These are phyloP conservation scores for Alternaria angustiovoidea DNA, from an alignment of 2,329 filamentous ascomycete genomes.

Conservation along the genomic window DNA sequence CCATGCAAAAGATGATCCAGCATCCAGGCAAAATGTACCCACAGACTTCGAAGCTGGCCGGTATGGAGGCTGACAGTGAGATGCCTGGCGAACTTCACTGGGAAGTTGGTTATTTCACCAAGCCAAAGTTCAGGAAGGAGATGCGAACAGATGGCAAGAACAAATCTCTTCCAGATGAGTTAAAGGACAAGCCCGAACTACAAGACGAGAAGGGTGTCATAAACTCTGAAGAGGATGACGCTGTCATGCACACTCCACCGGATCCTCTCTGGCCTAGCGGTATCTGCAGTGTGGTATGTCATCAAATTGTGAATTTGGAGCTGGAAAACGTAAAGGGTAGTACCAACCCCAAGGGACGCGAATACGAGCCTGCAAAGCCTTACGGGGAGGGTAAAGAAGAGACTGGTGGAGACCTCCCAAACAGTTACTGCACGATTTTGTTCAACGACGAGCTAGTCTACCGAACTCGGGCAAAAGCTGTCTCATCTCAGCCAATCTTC, in stretches of 20 bases:
- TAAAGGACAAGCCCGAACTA: conserved; percentile 77
- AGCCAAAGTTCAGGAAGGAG: conserved; percentile 84
- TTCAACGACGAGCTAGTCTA: conserved; percentile 90
- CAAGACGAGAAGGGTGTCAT: conserved; percentile 88
- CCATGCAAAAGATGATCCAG: conserved; percentile 93
- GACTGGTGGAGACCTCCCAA: conserved; percentile 79
- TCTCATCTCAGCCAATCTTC: conserved; percentile 94
- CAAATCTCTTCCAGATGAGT: conserved; percentile 73
- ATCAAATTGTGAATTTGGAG: conserved; percentile 95
- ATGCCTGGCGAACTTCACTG: conserved; percentile 96
- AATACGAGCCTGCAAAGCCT: conserved; percentile 86
- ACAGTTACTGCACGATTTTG: conserved; percentile 91
- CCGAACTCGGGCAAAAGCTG: conserved; percentile 92
- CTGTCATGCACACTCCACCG: conserved; percentile 86
- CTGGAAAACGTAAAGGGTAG: conserved; percentile 91
- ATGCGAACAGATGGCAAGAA: conserved; percentile 89
- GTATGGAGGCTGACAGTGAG: conserved; percentile 80
- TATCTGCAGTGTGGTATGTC: conserved; percentile 83
- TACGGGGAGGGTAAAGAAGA: conserved; percentile 90
- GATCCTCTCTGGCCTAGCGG: conserved; percentile 97
- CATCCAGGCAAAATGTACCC: conserved; percentile 93
- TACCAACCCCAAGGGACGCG: conserved; percentile 77
- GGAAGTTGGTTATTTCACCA: conserved; percentile 95
- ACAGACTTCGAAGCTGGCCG: conserved; percentile 81
- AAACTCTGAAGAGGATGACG: conserved; percentile 78